Conservation (phyloP, 805 yeast genomes). For the Scheffersomyces ergatensis region DNA sequence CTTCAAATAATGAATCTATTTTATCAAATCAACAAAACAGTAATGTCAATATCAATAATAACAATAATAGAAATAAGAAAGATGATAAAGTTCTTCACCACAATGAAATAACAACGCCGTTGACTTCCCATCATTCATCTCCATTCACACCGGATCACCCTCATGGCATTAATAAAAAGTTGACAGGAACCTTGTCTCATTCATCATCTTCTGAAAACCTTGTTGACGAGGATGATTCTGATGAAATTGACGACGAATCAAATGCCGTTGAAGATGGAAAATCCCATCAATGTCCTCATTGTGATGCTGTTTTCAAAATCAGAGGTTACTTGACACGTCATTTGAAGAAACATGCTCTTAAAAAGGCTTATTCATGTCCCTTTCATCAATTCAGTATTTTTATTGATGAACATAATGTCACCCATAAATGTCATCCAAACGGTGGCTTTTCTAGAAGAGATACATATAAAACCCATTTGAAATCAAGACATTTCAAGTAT, state of each 20-base stretch:
- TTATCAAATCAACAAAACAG: constrained; percentile 6
- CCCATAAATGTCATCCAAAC: constrained; percentile 51
- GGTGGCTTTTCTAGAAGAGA: constrained; percentile 62
- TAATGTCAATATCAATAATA: constrained; percentile 11
- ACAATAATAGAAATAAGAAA: no score
- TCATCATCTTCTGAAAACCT: constrained; percentile 10
- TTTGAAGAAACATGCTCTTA: constrained; percentile 47
- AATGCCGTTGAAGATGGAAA: constrained; percentile 15
- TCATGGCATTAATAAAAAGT: constrained; percentile 7
- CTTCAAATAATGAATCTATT: constrained; percentile 29
- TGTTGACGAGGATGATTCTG: constrained; percentile 14
- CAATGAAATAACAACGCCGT: constrained; percentile 19
- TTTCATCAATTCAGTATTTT: constrained; percentile 39
- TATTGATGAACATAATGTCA: constrained; percentile 37
- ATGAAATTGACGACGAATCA: constrained; percentile 10
- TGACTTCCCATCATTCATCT: constrained; percentile 28
- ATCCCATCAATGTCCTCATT: constrained; percentile 44
- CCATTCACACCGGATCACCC: constrained; percentile 20
- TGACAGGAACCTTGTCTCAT: constrained; percentile 1
- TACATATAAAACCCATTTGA: constrained; percentile 57
- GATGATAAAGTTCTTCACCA: background rate
- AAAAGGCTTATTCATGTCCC: constrained; percentile 56
- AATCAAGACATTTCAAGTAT: constrained; percentile 54
- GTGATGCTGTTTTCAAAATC: constrained; percentile 48
- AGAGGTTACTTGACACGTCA: constrained; percentile 57